A percentile compares a stretch with the other conserved stretches of the same genome.
Conservation (phyloP, 2,329 filamentous ascomycete species). For the Alternaria metachromatica region DNA sequence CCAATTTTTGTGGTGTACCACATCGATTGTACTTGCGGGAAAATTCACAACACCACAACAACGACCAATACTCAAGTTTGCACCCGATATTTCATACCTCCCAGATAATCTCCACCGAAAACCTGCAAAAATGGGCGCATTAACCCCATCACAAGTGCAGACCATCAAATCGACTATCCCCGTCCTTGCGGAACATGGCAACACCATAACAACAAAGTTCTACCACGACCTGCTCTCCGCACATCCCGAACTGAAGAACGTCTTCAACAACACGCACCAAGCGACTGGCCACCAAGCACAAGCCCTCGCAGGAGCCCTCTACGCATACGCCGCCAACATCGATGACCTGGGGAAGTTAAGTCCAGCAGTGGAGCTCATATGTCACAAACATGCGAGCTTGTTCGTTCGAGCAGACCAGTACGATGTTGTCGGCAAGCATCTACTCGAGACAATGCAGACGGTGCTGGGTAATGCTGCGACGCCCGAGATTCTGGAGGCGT, state of each 20-base stretch:
- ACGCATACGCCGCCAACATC: conserved; percentile 75
- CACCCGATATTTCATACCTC: not conserved
- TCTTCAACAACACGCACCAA: conserved; percentile 77
- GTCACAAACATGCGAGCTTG: conserved; percentile 76
- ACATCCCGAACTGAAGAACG: conserved; percentile 70
- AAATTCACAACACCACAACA: not conserved
- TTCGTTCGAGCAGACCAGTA: conserved; percentile 74
- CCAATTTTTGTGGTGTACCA: rapidly evolving
- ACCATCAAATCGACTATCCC: conserved; percentile 76
- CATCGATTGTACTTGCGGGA: rapidly evolving
- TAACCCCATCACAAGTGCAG: conserved; percentile 67
- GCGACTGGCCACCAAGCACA: conserved; percentile 69
- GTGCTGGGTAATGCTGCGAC: conserved; percentile 73
- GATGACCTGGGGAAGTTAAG: conserved; percentile 68
- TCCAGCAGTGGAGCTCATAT: conserved; percentile 70
- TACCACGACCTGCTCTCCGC: conserved; percentile 72
- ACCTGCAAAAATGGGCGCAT: conserved; percentile 40
- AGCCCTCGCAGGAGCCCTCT: conserved; percentile 73
- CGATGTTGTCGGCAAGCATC: conserved; percentile 71
- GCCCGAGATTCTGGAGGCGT: conserved; percentile 68
- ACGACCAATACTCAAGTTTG: not conserved
- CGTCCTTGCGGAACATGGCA: conserved; percentile 70
- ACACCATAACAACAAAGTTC: conserved; percentile 72
- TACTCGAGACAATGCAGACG: conserved; percentile 70
- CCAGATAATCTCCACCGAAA: not conserved